Evolutionary conservation across 306 rosid species (phyloP), one percentile per base, ranked within the genome.

Genomic region (Dalbergia cochinchinensis): DNA sequence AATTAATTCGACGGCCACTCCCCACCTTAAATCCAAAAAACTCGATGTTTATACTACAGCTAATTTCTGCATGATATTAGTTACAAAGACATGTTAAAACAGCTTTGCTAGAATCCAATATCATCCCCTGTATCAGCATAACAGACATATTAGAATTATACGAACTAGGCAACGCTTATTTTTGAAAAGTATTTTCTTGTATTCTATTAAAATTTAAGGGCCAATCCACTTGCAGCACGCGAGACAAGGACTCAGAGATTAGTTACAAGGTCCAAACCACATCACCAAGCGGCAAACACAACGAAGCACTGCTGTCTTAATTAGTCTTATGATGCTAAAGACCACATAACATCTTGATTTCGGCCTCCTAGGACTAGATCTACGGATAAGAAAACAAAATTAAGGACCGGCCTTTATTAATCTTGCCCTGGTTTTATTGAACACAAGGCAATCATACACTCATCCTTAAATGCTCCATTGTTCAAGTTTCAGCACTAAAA

Each of bases 371-470:
- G 53, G 62, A 69, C 83, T 72, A 79, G 55, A 55, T 71, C 53
- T 62, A 54, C 79, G 26, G 31, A 75, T 64, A 78, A 75, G 31
- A 81, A 66, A 78, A 77, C 87, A 78, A 88, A 73, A 84, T 41
- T 82, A 86, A 67, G 78, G 55, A 83, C 82, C 42, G 70, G 78
- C 77, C 76, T 83, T 89, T 81, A 86, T 89, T 74, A 80, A 78
- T 85, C 82, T 61, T 69, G 77, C 83, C 64, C 80, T 76, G 77
- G 80, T 72, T 82, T 73, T 82, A 84, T 86, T 73, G 75, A 84
- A 81, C 82, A 83, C 76, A 74, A 68, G 76, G 80, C 78, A 82
- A 58, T 74, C 76, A 55, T 78, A 86, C 76, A 79, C 85, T 86
- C 73, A 58, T 78, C 82, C 85, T 79, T 74, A 78, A 74, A 77